Evolutionary conservation across 2,329 filamentous ascomycete species (phyloP), one percentile per base, ranked within the genome.

Genomic region (Gremmenia infestans): DNA sequence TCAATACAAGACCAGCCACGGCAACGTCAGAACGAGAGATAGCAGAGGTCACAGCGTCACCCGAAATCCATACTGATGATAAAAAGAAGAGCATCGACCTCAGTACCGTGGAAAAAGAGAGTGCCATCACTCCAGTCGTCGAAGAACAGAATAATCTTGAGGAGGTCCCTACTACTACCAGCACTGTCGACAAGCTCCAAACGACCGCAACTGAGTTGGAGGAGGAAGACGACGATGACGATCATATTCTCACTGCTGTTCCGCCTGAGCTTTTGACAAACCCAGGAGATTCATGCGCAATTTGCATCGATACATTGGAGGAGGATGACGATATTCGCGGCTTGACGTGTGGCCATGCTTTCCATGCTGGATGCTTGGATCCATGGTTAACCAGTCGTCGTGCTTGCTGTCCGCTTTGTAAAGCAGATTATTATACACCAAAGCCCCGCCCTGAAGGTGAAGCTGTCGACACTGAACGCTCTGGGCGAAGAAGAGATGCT

Each of bases 321-420:
- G 91, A 97, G 60, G 90, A 97, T 60, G 94, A 97, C 65, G 93
- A 99, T 69, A 86, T 99, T 50, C 89, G 94, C 64, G 94, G 94
- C 2, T 76, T 99, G 59, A 91, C 90, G 4, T 99, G 94, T 68
- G 94, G 94, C n/a, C 94, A 99, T 72, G 92, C 93, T 53, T 99
- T 97, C 81, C 94, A 99, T 71, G 92, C 91, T 50, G 89, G 88
- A 40, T 99, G 94, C 70, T 83, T 99, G 49, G 94, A 99, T 66
- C 94, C 94, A 11, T 99, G 94, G 94, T 76, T 99, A 61, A 99
- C 94, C 9, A 92, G 89, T 68, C 85, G 94, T 60, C 87, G 93
- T 63, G 94, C 94, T 25, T 97, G 93, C 76, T 99, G 94, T 71
- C 94, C 94, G 5, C 85, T 99, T 6, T 99, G 94, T 79, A 99